Percentiles rank a stretch among this genome's conserved stretches.
phyloP scores from a whole-genome alignment of 805 yeast species.

The Aciculoconidium aculeatum region DNA sequence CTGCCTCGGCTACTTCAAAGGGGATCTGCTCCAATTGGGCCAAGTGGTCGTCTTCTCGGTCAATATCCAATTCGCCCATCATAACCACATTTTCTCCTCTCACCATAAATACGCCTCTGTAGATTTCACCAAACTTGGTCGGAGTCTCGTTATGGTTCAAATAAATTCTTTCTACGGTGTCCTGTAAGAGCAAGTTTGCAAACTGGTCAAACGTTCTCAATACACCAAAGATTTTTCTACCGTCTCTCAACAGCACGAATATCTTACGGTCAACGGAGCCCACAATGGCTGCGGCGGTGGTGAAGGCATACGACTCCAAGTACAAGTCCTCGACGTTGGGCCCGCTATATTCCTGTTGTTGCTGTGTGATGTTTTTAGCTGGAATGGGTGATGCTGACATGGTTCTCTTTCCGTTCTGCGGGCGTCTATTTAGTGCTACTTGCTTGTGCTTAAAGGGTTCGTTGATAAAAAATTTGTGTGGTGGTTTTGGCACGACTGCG shows the following conservation, averaged over 20 bases:
- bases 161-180: conserved; percentile 80
- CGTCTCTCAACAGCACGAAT: conserved; percentile 83
- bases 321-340: conserved; percentile 52
- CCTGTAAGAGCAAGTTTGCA: conserved; percentile 88
- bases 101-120: conserved; percentile 75
- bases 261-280: conserved; percentile 82
- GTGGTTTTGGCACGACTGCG: no score
- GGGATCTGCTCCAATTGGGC: conserved; percentile 50
- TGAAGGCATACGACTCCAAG: conserved; percentile 74
- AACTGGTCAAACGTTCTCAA: conserved; percentile 94
- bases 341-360: conserved; percentile 10
- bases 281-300: conserved; percentile 86
- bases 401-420: no score
- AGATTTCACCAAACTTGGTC: conserved; percentile 64
- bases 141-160: conserved; percentile 27
- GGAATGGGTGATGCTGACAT: conserved; percentile 6
- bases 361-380: conserved; percentile 1
- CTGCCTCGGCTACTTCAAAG: conserved; percentile 54
- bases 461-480: no score
- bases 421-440: no score
- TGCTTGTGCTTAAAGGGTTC: no score
- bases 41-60: conserved; percentile 69
- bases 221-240: conserved; percentile 81
- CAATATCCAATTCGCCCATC: conserved; percentile 91
- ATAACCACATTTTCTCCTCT: conserved; percentile 95